Conservation (phyloP, 345 rosid species). For the Reutealis trisperma region DNA sequence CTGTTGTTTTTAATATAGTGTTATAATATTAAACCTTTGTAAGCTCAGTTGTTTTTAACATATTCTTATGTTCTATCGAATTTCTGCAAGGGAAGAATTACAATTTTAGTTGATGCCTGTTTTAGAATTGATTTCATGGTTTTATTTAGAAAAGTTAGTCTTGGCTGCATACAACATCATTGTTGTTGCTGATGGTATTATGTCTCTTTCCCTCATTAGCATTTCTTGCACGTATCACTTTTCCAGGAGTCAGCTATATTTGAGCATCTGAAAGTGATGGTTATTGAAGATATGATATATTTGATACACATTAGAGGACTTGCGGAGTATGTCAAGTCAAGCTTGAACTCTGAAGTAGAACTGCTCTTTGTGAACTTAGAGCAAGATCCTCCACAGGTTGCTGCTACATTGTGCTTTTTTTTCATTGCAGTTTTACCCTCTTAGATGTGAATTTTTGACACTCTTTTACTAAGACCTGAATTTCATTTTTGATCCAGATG, state of each 20-base stretch:
- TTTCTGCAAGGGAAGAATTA: not conserved
- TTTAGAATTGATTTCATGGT: not conserved
- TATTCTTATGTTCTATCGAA: not conserved
- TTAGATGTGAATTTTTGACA: slow-evolving; percentile 11
- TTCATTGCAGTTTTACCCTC: not conserved
- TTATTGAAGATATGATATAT: slow-evolving; percentile 89
- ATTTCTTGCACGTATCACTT: not conserved
- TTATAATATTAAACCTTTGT: not conserved
- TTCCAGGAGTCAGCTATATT: slow-evolving; percentile 54
- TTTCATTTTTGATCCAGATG: slow-evolving; percentile 52
- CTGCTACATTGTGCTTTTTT: not conserved
- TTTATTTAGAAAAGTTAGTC: not conserved
- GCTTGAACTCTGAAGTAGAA: slow-evolving; percentile 55
- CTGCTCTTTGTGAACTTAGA: slow-evolving; percentile 68
- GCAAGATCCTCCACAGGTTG: slow-evolving; percentile 91
- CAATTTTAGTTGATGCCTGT: not conserved
- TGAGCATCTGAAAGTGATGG: slow-evolving; percentile 67
- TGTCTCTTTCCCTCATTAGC: slow-evolving; percentile 4
- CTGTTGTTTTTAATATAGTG: not conserved
- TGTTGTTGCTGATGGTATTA: not conserved
- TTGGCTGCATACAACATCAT: not conserved
- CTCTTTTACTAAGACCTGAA: not conserved
- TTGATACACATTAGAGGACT: slow-evolving; percentile 60
- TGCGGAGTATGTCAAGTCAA: slow-evolving; percentile 52
- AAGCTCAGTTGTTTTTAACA: not conserved